phyloP scores from a whole-genome alignment of 2,329 filamentous ascomycete species.

The Knoxdaviesia proteae region DNA sequence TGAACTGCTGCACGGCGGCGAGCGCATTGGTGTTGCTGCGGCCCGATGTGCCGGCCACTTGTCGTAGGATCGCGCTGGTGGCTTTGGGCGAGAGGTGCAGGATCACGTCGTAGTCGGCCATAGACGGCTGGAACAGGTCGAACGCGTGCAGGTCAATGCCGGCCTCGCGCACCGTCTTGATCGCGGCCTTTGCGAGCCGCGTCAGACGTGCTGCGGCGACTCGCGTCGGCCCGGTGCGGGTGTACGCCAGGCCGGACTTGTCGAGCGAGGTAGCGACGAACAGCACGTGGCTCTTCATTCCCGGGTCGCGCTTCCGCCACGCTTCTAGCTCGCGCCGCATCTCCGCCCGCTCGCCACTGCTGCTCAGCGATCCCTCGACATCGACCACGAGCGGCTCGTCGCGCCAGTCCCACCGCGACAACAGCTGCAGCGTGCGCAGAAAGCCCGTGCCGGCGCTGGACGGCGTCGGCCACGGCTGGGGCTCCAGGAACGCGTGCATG shows the following conservation, averaged over 20 bases:
- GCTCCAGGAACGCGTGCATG: slow-evolving; percentile 56
- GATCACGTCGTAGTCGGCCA: slow-evolving; percentile 71
- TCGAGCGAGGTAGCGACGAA: slow-evolving; percentile 70
- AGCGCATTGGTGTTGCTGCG: slow-evolving; percentile 14
- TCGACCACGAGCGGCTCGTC: slow-evolving; percentile 66
- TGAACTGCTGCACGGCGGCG: slow-evolving; percentile 32
- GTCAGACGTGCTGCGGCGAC: slow-evolving; percentile 74
- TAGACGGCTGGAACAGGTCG: slow-evolving; percentile 48
- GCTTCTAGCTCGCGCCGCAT: slow-evolving; percentile 56
- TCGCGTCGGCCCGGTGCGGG: slow-evolving; percentile 47
- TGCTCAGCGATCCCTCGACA: slow-evolving; percentile 28
- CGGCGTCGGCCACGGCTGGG: slow-evolving; percentile 61
- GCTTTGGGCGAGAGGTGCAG: slow-evolving; percentile 44
- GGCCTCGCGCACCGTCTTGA: slow-evolving; percentile 33
- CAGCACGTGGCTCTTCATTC: slow-evolving; percentile 63
- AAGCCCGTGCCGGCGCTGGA: slow-evolving; percentile 64
- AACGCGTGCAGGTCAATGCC: slow-evolving; percentile 22
- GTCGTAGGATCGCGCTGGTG: slow-evolving; percentile 19
- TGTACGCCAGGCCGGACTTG: slow-evolving; percentile 60
- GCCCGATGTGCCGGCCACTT: slow-evolving; percentile 15
- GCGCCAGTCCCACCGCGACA: slow-evolving; percentile 85
- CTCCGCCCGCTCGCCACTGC: slow-evolving; percentile 30
- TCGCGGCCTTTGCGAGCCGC: slow-evolving; percentile 56
- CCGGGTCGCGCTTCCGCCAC: slow-evolving; percentile 75
- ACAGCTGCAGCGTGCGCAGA: slow-evolving; percentile 54